Evolutionary conservation across 2,329 filamentous ascomycete genomes (phyloP).

Genomic region (Claviceps spartinae): DNA sequence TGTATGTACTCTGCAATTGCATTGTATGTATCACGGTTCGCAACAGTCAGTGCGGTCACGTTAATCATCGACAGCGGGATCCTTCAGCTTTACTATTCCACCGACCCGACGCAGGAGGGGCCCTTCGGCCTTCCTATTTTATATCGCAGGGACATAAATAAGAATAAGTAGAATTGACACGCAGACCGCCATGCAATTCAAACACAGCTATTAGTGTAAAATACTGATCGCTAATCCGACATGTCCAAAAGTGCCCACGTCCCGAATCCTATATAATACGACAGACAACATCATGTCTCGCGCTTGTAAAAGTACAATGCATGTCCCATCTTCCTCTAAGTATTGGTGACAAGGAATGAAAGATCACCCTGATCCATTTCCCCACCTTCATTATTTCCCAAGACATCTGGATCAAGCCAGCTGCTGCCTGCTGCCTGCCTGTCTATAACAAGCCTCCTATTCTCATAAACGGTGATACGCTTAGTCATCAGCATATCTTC

Average conservation of each 20-base stretch:
- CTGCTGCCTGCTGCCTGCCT: not conserved
- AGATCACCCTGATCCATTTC: not conserved
- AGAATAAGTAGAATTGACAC: not conserved
- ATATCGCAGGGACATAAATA: too few relatives aligned
- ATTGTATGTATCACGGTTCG: too few relatives aligned
- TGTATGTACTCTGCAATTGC: too few relatives aligned
- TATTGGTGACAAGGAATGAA: constrained; percentile 5
- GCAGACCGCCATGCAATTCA: not conserved
- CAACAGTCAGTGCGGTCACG: too few relatives aligned
- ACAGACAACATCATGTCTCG: constrained; percentile 6
- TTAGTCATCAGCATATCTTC: constrained; percentile 1
- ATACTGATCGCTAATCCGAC: constrained; percentile 9
- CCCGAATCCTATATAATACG: constrained; percentile 3
- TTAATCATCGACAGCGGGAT: too few relatives aligned
- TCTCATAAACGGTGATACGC: constrained; percentile 4
- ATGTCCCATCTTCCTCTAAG: constrained; percentile 8
- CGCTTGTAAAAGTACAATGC: constrained; percentile 9
- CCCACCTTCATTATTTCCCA: constrained; percentile 4
- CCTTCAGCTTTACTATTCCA: too few relatives aligned
- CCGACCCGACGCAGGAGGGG: too few relatives aligned
- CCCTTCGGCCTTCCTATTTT: too few relatives aligned
- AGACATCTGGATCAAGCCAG: not conserved
- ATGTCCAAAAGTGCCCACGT: constrained; percentile 6
- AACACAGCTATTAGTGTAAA: constrained; percentile 6
- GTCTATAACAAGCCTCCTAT: constrained; percentile 7